Evolutionary conservation across 2,329 filamentous ascomycete genomes (phyloP).

Genomic region (Pseudogymnoascus sp.): DNA sequence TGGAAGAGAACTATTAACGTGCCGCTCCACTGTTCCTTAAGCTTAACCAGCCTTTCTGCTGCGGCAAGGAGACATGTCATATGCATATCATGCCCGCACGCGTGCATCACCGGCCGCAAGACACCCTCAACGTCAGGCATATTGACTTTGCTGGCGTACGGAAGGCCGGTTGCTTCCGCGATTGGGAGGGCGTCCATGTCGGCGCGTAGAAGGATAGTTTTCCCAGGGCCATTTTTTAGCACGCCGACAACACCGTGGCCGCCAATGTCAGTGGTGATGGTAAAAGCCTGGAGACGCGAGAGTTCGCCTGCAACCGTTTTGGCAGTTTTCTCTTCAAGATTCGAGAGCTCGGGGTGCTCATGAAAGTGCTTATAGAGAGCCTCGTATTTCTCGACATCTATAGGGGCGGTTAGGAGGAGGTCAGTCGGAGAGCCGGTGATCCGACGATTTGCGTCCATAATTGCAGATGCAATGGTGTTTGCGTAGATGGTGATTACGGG

Average conservation of each 20-base stretch:
- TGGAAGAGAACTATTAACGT: too few relatives aligned
- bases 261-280: constrained; percentile 48
- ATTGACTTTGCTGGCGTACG: constrained; percentile 45
- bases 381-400: constrained; percentile 37
- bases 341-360: constrained; percentile 52
- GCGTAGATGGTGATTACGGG: not conserved
- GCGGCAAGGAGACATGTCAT: constrained; percentile 52
- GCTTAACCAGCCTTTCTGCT: constrained; percentile 31
- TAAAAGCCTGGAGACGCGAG: constrained; percentile 29
- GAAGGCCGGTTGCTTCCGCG: constrained; percentile 47
- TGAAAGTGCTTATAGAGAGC: constrained; percentile 54
- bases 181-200: constrained; percentile 59
- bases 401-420: not conserved
- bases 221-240: constrained; percentile 48
- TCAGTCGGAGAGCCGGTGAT: not conserved
- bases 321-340: constrained; percentile 49
- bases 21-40: too few relatives aligned
- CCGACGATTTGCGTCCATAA: not conserved
- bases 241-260: constrained; percentile 53
- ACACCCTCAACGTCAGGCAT: constrained; percentile 37
- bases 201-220: constrained; percentile 51
- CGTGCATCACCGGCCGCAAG: constrained; percentile 57
- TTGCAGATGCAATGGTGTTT: not conserved
- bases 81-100: constrained; percentile 64
- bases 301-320: constrained; percentile 40